Base-by-base conservation (phyloP, 164 flowering plant species). In the Berberis vulgaris region DNA sequence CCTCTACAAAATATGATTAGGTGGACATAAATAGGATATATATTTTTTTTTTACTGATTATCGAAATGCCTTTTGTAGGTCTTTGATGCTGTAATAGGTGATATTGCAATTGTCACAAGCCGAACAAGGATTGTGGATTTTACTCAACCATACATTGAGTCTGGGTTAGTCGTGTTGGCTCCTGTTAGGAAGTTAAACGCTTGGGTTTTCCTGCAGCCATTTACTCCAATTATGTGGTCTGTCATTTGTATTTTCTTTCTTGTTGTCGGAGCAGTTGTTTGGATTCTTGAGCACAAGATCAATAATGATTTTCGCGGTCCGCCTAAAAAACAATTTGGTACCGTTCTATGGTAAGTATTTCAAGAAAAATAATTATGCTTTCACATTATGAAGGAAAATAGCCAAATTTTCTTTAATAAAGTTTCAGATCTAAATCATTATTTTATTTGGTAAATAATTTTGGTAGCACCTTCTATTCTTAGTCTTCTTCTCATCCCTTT, bases 141-240 rank as follows among this genome's bases (percentile, higher is more conserved):
- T 57, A 88, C 97, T 7, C 94, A 84, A 80, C 94, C 96, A 59
- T 91, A 62, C 70, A 67, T 77, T 13, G 87, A 80, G 54, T 88
- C 94, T 10, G 94, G 96, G 2, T 87, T 91, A n/a, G 89, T 88
- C 9, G 82, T 91, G 2, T 91, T 91, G 65, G 94, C 86, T 4
- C 83, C 94, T 26, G 72, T 82, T 42, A 76, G 68, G 72, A 75
- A 68, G 70, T 7, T 9, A 58, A 67, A 78, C 40, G 8, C 6
- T 46, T 73, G 76, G 76, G 9, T 70, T 45, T 76, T 76, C 53
- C 3, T 73, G 72, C 61, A 71, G 66, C 75, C 80, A 26, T 73
- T 73, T 60, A 77, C 80, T 1, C 38, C 5, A 12, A n/a, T 7
- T 1, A 63, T 80, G 81, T 81, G 85, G 85, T 8, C 54, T 8